Conservation (phyloP, 768 basidiomycete genomes). For the Tylopilus plumbeoviolaceoides region DNA sequence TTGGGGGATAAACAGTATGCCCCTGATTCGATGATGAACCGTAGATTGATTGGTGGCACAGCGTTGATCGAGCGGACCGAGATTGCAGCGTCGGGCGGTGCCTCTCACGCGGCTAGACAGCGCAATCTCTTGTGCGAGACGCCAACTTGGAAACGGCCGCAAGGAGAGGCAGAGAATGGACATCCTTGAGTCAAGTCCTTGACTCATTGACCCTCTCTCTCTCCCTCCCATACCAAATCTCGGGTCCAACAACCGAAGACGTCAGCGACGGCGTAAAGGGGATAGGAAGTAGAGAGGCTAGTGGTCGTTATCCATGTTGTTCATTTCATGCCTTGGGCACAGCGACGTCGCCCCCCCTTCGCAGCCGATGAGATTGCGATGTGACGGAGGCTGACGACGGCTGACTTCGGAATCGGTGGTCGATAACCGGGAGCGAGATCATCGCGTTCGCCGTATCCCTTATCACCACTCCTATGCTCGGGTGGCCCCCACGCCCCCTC, state of each 20-base stretch:
- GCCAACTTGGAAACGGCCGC: no score
- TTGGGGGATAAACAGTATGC: background rate
- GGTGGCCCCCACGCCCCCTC: background rate
- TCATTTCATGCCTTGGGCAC: no score
- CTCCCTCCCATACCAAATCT: background rate
- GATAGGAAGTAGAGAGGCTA: background rate
- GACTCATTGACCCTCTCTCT: no score
- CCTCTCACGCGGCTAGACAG: background rate
- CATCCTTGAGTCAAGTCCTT: no score
- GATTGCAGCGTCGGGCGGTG: background rate
- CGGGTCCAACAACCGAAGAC: background rate
- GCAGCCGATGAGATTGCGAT: background rate
- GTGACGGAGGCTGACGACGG: background rate
- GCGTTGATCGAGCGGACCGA: background rate
- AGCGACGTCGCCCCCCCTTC: background rate
- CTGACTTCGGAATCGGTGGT: no score
- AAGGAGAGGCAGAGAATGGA: no score
- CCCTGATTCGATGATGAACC: background rate
- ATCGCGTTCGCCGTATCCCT: background rate
- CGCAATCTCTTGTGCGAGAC: no score
- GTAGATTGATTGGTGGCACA: background rate
- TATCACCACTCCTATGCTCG: background rate
- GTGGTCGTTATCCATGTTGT: no score
- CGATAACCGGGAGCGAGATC: background rate
- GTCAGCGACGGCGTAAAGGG: background rate